phyloP scores from a whole-genome alignment of 306 rosid species.

The Pyrus bretschneideri region DNA sequence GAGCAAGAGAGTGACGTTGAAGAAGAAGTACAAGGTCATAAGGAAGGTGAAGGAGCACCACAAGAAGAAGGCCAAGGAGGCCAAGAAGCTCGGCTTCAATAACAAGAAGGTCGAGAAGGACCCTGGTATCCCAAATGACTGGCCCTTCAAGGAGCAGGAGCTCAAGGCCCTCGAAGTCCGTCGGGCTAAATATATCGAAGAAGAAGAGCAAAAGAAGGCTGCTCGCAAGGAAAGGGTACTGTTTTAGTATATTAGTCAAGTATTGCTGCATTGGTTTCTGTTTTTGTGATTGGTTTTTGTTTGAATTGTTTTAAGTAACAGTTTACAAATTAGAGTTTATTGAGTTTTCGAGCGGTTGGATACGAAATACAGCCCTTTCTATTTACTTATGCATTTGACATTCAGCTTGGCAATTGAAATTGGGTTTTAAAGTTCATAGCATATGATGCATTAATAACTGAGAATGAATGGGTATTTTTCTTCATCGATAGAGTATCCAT shows the following conservation, averaged over 20 bases:
- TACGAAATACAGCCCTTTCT: too few relatives aligned
- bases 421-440: not conserved
- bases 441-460: not conserved
- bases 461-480: not conserved
- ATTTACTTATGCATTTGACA: not conserved
- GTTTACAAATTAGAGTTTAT: not conserved
- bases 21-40: slow-evolving; percentile 76
- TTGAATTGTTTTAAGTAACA: not conserved
- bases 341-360: not conserved
- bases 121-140: slow-evolving; percentile 96
- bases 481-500: not conserved
- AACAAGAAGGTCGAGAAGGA: slow-evolving; percentile 84
- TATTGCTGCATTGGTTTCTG: not conserved
- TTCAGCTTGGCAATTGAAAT: not conserved
- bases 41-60: slow-evolving; percentile 85
- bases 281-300: not conserved
- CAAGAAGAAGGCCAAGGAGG: slow-evolving; percentile 82
- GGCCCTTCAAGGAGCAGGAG: slow-evolving; percentile 98
- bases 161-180: slow-evolving; percentile 84
- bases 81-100: slow-evolving; percentile 59
- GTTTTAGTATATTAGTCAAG: not conserved
- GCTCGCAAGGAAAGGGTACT: slow-evolving; percentile 91
- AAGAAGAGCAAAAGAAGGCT: slow-evolving; percentile 77
- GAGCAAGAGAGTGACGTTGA: slow-evolving; percentile 84
- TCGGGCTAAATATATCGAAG: slow-evolving; percentile 60